phyloP scores from a whole-genome alignment of 2,329 filamentous ascomycete genomes.

The Fusarium nisikadoi region DNA sequence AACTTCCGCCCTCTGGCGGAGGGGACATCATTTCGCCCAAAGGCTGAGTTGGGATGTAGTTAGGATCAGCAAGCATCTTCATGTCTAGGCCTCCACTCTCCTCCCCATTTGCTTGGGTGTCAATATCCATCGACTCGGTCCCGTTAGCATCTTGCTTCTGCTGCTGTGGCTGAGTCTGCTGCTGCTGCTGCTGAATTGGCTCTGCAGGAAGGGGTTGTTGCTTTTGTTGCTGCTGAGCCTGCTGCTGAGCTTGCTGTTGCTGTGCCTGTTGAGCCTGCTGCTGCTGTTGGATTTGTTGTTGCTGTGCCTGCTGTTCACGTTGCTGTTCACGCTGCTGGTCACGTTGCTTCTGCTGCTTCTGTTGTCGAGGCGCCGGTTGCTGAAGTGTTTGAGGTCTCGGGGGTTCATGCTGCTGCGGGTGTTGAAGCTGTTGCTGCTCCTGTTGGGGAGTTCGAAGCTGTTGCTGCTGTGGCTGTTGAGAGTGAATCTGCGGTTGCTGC shows the following conservation, averaged over 20 bases:
- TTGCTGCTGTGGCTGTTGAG: conserved; percentile 38
- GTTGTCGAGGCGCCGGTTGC: conserved; percentile 45
- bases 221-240: conserved; percentile 45
- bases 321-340: conserved; percentile 51
- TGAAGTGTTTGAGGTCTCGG: conserved; percentile 44
- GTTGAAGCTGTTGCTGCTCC: conserved; percentile 45
- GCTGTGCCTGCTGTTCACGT: conserved; percentile 44
- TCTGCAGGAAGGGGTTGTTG: conserved; percentile 49
- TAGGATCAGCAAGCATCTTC: conserved; percentile 60
- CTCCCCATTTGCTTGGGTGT: conserved; percentile 60
- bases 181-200: conserved; percentile 44
- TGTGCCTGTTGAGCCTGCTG: conserved; percentile 43
- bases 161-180: conserved; percentile 50
- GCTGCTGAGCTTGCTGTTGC: conserved; percentile 41
- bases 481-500: conserved; percentile 40
- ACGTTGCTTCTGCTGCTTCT: conserved; percentile 45
- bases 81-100: conserved; percentile 57
- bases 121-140: conserved; percentile 64
- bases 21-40: conserved; percentile 71
- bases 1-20: conserved; percentile 72
- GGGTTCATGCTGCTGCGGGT: conserved; percentile 42
- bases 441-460: conserved; percentile 43
- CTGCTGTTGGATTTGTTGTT: conserved; percentile 42
- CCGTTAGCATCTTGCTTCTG: conserved; percentile 56
- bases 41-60: conserved; percentile 64